These are phyloP conservation scores for Cucumis cinereus DNA, from an alignment of 306 rosid genomes.

Conservation along the genomic window DNA sequence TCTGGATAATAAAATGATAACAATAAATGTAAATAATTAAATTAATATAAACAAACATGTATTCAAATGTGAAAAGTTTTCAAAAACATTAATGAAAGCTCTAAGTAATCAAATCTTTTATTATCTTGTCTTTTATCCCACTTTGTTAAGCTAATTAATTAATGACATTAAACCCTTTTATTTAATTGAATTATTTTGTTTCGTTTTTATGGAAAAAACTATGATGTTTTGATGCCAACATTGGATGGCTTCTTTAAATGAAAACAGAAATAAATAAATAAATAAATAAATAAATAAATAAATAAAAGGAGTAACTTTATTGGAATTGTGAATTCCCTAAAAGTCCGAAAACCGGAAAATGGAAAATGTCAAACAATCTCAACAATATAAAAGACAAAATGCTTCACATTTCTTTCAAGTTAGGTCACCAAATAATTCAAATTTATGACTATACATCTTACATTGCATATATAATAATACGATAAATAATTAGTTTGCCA, in stretches of 20 bases:
- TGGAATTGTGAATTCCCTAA: not conserved
- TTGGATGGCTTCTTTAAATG: not conserved
- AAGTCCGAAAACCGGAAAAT: not conserved
- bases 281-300: not conserved
- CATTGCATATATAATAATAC: not conserved
- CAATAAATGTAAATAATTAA: not conserved
- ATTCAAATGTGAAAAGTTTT: not conserved
- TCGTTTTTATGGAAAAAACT: not conserved
- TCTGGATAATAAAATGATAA: not conserved
- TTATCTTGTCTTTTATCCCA: not conserved
- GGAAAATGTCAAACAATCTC: not conserved
- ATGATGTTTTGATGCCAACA: not conserved
- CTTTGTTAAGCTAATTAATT: not conserved
- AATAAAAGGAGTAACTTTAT: not conserved
- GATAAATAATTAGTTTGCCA: no score
- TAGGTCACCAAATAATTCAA: conserved; percentile 5
- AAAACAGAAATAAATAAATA: not conserved
- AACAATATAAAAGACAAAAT: not conserved
- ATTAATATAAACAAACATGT: not conserved
- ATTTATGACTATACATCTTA: not conserved
- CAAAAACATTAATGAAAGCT: not conserved
- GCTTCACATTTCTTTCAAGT: not conserved
- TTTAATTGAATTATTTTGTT: not conserved
- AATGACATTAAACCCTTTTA: not conserved
- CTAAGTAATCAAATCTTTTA: not conserved